These are phyloP conservation scores for Alternaria panax DNA, from an alignment of 2,329 filamentous ascomycete species.

Conservation along the genomic window DNA sequence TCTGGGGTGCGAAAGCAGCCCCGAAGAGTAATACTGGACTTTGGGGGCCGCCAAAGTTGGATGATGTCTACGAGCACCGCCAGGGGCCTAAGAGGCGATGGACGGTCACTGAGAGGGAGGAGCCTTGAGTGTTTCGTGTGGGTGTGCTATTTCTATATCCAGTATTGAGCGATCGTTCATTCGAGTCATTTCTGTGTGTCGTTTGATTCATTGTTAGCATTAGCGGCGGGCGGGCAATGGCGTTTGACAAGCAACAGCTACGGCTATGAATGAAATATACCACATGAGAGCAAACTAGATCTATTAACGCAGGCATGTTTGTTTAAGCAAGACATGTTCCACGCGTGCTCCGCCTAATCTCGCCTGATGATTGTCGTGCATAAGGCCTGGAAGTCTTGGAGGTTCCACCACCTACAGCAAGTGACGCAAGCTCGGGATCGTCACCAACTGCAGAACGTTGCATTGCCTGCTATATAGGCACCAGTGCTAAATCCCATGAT, in stretches of 20 bases:
- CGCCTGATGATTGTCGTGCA: conserved; percentile 4
- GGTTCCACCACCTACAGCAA: not conserved
- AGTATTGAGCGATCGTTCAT: not conserved
- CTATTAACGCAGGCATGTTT: not conserved
- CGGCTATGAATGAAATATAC: not conserved
- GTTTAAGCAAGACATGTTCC: not conserved
- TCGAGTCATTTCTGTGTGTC: not conserved
- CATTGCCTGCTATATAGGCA: not conserved
- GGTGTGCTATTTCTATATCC: not conserved
- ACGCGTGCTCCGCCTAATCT: not conserved
- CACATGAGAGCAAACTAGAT: not conserved
- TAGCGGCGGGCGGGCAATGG: not conserved
- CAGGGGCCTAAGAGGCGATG: conserved; percentile 54
- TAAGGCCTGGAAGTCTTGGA: not conserved
- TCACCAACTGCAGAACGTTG: conserved; percentile 3
- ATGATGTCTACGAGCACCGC: conserved; percentile 47
- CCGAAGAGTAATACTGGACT: conserved; percentile 46
- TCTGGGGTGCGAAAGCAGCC: conserved; percentile 37
- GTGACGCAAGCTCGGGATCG: conserved; percentile 13
- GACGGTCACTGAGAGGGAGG: conserved; percentile 51
- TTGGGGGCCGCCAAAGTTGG: conserved; percentile 52
- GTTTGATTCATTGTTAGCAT: not conserved
- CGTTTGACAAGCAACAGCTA: not conserved
- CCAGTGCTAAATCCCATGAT: not conserved
- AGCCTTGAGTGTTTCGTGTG: conserved; percentile 5